Evolutionary conservation across 2,329 filamentous ascomycete species (phyloP), one percentile per base, ranked within the genome.

Genomic region (Alternaria gaisen): DNA sequence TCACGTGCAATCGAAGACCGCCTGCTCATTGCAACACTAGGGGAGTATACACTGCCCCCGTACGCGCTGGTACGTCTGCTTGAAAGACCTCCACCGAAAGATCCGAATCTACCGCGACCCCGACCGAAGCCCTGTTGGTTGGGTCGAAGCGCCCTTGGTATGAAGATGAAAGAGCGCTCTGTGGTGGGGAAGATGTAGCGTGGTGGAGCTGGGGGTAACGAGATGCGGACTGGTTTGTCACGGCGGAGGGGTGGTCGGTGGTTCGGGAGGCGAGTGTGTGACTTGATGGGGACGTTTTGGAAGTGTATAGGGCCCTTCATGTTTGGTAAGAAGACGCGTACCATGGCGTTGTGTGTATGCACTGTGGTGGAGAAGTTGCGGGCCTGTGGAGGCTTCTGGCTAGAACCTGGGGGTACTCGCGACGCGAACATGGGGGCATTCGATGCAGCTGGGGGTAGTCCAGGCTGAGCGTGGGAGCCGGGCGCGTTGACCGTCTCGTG

Each of bases 121-220:
- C 87, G 84, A 43, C 84, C 84, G 67, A 90, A 87, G 30, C 89
- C 87, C 81, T 97, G 92, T 77, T 97, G 93, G 76, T 97, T 97
- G 14, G 95, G 95, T 68, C 95, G 88, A 82, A 97, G 86, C 11
- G 94, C 94, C 68, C 95, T 87, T 12, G 95, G 95, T 62, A 99
- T 99, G 80, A 99, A 99, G 72, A 97, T 97, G 79, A 99, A 99
- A 0, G 95, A 98, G 66, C 95, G 86, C 72, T 97, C 94, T 47
- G 87, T 85, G 2, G 93, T 91, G 6, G 95, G 95, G 80, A 95
- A 97, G 62, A 97, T 94, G 79, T 97, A 97, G 64, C 91, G 88
- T 36, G 93, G 91, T 12, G 88, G 83, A 65, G 91, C 86, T 28
- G 91, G 86, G 2, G 95, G 94, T 42, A 99, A 84, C 9, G 93